Evolutionary conservation across 2,329 filamentous ascomycete genomes (phyloP).

Genomic region (Parascedosporium putredinis): DNA sequence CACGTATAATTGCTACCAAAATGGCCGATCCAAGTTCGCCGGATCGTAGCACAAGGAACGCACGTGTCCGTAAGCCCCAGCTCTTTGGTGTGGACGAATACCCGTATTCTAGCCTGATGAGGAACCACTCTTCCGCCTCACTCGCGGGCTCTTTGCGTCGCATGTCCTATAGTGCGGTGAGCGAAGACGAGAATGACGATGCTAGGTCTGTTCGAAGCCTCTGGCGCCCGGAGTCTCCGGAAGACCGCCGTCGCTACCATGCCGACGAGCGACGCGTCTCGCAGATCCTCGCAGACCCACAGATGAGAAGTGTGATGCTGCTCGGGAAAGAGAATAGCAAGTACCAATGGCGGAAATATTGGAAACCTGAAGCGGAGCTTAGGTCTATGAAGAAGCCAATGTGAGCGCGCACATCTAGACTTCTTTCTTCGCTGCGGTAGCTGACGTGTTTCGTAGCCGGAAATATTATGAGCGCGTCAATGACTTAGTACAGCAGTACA

Average conservation of each 20-base stretch:
- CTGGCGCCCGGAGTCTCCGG: slow-evolving; percentile 23
- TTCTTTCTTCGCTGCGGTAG: neutral
- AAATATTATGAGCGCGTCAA: slow-evolving; percentile 87
- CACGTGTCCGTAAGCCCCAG: neutral
- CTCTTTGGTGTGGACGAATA: slow-evolving; percentile 9
- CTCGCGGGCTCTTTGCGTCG: slow-evolving; percentile 4
- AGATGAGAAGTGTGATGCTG: slow-evolving; percentile 72
- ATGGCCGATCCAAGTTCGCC: neutral
- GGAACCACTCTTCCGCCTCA: slow-evolving; percentile 26
- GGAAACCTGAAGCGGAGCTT: slow-evolving; percentile 69
- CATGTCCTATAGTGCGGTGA: neutral
- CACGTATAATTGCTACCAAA: too few relatives aligned
- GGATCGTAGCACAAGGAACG: neutral
- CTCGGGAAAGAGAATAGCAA: slow-evolving; percentile 82
- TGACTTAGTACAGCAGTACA: slow-evolving; percentile 77
- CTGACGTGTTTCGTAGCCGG: slow-evolving; percentile 38
- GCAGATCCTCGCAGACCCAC: slow-evolving; percentile 52
- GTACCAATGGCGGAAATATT: slow-evolving; percentile 81
- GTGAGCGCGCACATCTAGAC: slow-evolving; percentile 24
- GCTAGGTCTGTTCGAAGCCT: slow-evolving; percentile 10
- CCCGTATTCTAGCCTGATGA: slow-evolving; percentile 24
- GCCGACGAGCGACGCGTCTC: slow-evolving; percentile 49
- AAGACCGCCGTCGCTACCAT: slow-evolving; percentile 33
- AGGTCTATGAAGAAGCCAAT: slow-evolving; percentile 61
- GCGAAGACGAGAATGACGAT: slow-evolving; percentile 13